Evolutionary conservation across 106 monocot genomes (phyloP).

Genomic region (Dioscorea dumetorum): DNA sequence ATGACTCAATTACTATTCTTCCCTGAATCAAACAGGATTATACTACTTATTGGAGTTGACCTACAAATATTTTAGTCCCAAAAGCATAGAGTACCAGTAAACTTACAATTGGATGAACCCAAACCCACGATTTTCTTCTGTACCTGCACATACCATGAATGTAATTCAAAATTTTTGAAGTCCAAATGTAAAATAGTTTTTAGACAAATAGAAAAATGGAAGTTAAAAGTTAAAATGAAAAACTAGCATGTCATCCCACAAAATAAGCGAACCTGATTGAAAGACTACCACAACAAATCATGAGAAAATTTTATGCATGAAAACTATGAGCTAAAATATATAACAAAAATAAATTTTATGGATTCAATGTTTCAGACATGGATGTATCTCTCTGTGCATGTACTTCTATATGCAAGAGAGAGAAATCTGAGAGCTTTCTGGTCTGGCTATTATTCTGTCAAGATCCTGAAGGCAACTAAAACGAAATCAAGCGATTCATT

Average conservation of each 20-base stretch:
- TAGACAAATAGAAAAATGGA: not conserved
- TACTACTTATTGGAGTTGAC: too few species aligned
- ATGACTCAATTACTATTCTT: too few species aligned
- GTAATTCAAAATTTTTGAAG: not conserved
- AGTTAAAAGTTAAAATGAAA: not conserved
- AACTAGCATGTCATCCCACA: too few species aligned
- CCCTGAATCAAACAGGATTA: too few species aligned
- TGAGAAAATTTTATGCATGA: too few species aligned
- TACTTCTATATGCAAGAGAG: conserved; percentile 72
- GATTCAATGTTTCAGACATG: conserved; percentile 50
- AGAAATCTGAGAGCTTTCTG: conserved; percentile 61
- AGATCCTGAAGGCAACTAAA: conserved; percentile 61
- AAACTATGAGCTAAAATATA: too few species aligned
- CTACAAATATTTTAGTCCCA: not conserved
- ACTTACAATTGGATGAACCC: conserved; percentile 79
- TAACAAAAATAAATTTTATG: too few species aligned
- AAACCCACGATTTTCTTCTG: conserved; percentile 56
- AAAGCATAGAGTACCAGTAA: not conserved
- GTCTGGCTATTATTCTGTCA: conserved; percentile 67
- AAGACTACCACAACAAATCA: too few species aligned
- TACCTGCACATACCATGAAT: conserved; percentile 25
- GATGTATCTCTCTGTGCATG: conserved; percentile 79
- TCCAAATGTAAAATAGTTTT: not conserved
- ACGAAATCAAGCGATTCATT: too few species aligned
- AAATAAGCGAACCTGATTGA: too few species aligned